Conservation (phyloP, 805 yeast genomes). For the Candida montana region DNA sequence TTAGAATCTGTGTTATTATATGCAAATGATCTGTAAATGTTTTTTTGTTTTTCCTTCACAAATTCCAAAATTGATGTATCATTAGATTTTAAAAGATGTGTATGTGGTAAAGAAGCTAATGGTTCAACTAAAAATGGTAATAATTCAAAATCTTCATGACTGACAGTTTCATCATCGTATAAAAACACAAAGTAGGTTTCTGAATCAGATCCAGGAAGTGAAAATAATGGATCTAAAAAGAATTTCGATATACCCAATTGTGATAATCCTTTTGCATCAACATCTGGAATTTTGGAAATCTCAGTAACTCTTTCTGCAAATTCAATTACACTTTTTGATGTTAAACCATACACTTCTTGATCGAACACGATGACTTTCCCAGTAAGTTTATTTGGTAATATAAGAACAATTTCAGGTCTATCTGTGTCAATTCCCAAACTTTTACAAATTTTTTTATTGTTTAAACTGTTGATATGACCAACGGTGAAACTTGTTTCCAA, state of each 20-base stretch:
- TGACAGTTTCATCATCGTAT: constrained; percentile 43
- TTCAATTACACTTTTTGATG: constrained; percentile 29
- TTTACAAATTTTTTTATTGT: constrained; percentile 45
- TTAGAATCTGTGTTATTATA: constrained; percentile 31
- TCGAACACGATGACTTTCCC: constrained; percentile 37
- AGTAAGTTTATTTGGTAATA: constrained; percentile 45
- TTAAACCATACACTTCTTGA: constrained; percentile 16
- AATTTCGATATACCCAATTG: constrained; percentile 3
- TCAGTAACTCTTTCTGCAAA: constrained; percentile 46
- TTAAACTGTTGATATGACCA: constrained; percentile 57
- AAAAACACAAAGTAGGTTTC: constrained; percentile 48
- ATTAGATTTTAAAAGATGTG: constrained; percentile 48
- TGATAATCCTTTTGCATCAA: constrained; percentile 15
- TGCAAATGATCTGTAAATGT: constrained; percentile 32
- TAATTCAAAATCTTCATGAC: constrained; percentile 58
- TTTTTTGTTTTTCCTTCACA: constrained; percentile 35
- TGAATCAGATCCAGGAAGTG: constrained; percentile 26
- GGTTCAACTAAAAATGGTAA: constrained; percentile 58
- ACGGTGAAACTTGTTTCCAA: constrained; percentile 34
- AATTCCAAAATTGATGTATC: constrained; percentile 35
- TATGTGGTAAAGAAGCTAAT: constrained; percentile 52
- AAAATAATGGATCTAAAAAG: not conserved
- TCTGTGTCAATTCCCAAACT: constrained; percentile 39
- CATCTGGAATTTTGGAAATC: constrained; percentile 37
- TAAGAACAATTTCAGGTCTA: constrained; percentile 41